Evolutionary conservation across 805 yeast genomes (phyloP), one percentile per base, ranked within the genome.

Genomic region (Pichia californica): DNA sequence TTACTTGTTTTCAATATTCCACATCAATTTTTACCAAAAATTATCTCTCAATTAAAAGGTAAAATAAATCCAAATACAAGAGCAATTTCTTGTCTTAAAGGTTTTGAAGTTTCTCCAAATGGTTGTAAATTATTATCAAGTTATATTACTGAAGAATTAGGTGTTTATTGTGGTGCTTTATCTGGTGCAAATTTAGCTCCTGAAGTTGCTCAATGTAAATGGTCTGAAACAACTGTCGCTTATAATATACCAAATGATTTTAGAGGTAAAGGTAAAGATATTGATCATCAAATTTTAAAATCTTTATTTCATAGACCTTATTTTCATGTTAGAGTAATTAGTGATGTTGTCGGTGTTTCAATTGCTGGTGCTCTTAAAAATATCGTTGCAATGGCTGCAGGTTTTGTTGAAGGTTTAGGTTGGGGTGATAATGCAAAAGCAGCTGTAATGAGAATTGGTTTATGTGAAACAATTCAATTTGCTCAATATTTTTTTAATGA

Each of bases 401-500:
- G 99, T 44, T 86, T 93, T 61, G 98, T 91, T 50, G 95, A 88
- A 67, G 99, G 99, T 56, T 75, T 86, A 51, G 96, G 95, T 51
- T 93, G 99, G 99, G 99, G 99, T 65, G 96, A 88, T 67, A 93
- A 93, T 64, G 98, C 99, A 52, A 88, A 91, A 67, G 83, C 98
- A 44, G 99, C 98, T 35, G 81, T 93, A 57, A 94, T 91, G 89
- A 79, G 99, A 70, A 83, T 91, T 53, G 99, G 99, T 38, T 69
- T 93, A 52, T 76, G 83, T 58, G 99, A 93, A 70, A 87, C 85
- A 59, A 84, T 89, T 63, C 76, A 77, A 61, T 93, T 93, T 65
- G 93, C 95, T 33, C 73, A 78, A 57, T 73, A 72, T 55, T 89
- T 86, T 69, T 93, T 79, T 80, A 89, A 82, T 32, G 78, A 74